phyloP scores from a whole-genome alignment of 495 filamentous ascomycete genomes.

The Penicillium chermesinum region DNA sequence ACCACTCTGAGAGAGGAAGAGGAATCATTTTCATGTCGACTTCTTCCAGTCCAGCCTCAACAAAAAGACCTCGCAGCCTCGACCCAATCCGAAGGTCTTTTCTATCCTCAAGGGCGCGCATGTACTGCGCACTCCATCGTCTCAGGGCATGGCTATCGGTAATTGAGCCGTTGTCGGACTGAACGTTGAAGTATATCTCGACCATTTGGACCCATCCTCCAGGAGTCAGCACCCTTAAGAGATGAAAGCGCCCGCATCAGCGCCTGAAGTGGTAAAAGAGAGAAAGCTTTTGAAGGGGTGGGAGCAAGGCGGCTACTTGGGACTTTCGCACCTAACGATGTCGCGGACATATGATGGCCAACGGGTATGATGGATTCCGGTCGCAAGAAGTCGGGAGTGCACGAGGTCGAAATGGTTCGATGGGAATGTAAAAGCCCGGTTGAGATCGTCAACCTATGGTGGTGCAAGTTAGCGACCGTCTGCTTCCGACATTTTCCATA shows the following conservation, averaged over 20 bases:
- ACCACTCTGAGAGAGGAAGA: conserved; percentile 71
- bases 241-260: conserved; percentile 13
- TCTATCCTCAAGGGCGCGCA: conserved; percentile 56
- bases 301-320: neutral
- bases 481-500: no score
- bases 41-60: conserved; percentile 65
- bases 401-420: conserved; percentile 82
- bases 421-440: conserved; percentile 68
- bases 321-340: conserved; percentile 52
- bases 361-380: conserved; percentile 68
- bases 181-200: conserved; percentile 81
- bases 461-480: conserved; percentile 23
- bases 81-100: conserved; percentile 70
- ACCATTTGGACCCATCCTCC: conserved; percentile 90
- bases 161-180: conserved; percentile 85
- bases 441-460: conserved; percentile 67
- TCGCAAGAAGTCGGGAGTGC: conserved; percentile 74
- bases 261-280: neutral
- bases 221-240: conserved; percentile 51
- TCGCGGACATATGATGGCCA: conserved; percentile 81
- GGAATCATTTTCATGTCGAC: conserved; percentile 66
- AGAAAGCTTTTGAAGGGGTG: neutral
- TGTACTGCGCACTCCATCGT: conserved; percentile 67
- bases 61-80: conserved; percentile 56
- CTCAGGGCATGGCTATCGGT: conserved; percentile 64